Evolutionary conservation across 2,329 filamentous ascomycete species (phyloP).

Genomic region (Claviceps maximensis): DNA sequence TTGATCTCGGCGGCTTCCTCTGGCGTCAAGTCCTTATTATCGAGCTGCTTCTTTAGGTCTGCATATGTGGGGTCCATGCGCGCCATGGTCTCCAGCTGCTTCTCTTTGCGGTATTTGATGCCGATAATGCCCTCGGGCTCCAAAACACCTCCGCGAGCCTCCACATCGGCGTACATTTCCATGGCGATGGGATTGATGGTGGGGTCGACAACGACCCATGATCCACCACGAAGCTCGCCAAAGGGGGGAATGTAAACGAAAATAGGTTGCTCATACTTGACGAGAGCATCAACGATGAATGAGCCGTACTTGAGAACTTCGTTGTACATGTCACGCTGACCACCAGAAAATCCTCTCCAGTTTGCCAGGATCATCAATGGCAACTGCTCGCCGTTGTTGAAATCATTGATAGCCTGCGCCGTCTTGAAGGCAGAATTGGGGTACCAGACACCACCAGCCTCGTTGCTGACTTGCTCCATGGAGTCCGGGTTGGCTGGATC

Average conservation of each 20-base stretch:
- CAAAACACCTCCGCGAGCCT: constrained; percentile 89
- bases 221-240: constrained; percentile 94
- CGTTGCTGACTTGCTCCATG: constrained; percentile 85
- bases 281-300: constrained; percentile 94
- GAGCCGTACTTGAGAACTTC: constrained; percentile 99
- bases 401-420: constrained; percentile 94
- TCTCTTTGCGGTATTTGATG: constrained; percentile 97
- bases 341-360: constrained; percentile 99
- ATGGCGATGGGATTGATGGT: constrained; percentile 94
- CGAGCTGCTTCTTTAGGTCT: constrained; percentile 66
- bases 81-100: constrained; percentile 94
- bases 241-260: constrained; percentile 98
- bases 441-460: constrained; percentile 99
- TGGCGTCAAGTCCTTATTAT: constrained; percentile 46
- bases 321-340: constrained; percentile 99
- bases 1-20: constrained; percentile 72
- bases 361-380: constrained; percentile 98
- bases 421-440: constrained; percentile 99
- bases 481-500: constrained; percentile 98
- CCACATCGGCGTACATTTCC: constrained; percentile 98
- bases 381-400: constrained; percentile 97
- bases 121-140: constrained; percentile 97
- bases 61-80: constrained; percentile 78
- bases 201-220: constrained; percentile 97
- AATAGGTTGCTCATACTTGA: constrained; percentile 97